A percentile compares a stretch with the other conserved stretches of the same genome.
Evolutionary conservation across 2,329 filamentous ascomycete genomes (phyloP).

Genomic region (Aspergillus sp.): DNA sequence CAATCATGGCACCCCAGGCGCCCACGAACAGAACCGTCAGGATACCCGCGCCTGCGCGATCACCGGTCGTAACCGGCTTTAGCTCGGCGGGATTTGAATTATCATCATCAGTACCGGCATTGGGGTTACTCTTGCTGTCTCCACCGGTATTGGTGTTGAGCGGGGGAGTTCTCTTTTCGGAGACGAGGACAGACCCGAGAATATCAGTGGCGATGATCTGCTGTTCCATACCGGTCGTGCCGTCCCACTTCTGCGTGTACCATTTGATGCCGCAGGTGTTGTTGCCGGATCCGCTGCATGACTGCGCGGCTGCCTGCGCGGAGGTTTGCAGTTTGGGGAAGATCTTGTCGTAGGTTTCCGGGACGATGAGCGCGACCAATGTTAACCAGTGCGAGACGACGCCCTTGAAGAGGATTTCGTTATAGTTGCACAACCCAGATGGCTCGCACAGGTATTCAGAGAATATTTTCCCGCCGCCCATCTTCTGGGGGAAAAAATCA

Average conservation of each 20-base stretch:
- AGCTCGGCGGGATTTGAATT: not conserved
- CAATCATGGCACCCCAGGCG: conserved; percentile 29
- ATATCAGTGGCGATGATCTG: conserved; percentile 68
- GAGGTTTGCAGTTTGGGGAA: conserved; percentile 59
- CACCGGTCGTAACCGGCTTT: conserved; percentile 29
- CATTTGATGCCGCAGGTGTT: conserved; percentile 67
- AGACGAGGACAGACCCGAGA: conserved; percentile 60
- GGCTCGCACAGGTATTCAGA: conserved; percentile 68
- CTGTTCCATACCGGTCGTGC: conserved; percentile 63
- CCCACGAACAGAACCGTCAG: conserved; percentile 34
- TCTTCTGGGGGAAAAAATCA: conserved; percentile 52
- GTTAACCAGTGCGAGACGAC: conserved; percentile 67
- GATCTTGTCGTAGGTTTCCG: conserved; percentile 57
- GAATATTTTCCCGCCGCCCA: conserved; percentile 48
- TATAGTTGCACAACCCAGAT: conserved; percentile 61
- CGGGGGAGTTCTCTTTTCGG: conserved; percentile 40
- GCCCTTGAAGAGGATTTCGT: conserved; percentile 73
- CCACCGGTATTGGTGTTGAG: conserved; percentile 54
- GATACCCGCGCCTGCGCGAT: conserved; percentile 41
- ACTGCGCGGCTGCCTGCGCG: conserved; percentile 58
- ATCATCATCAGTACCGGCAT: conserved; percentile 32
- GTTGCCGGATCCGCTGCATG: conserved; percentile 61
- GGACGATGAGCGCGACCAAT: conserved; percentile 61
- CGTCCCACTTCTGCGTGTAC: conserved; percentile 55
- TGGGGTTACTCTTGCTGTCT: conserved; percentile 44